Conservation (phyloP, 2,329 filamentous ascomycete genomes). For the Fusarium fracticaudum region DNA sequence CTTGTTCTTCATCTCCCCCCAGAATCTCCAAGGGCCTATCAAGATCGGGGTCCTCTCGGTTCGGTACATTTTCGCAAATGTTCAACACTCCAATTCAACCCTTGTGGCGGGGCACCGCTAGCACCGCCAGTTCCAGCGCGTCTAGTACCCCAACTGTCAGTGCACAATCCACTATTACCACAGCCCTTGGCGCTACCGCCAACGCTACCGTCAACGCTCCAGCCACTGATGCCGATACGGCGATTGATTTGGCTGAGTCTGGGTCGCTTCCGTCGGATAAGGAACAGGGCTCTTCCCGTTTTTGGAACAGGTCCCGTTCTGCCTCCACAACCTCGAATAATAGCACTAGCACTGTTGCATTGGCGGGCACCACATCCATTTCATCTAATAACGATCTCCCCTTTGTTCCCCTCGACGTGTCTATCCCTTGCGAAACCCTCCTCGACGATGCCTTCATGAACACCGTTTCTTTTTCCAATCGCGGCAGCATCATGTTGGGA, state of each 20-base stretch:
- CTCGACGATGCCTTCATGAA: slow-evolving; percentile 68
- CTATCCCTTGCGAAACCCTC: slow-evolving; percentile 65
- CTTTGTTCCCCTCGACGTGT: slow-evolving; percentile 64
- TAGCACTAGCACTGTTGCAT: slow-evolving; percentile 41
- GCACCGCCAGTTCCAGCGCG: slow-evolving; percentile 19
- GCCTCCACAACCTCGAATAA: slow-evolving; percentile 40
- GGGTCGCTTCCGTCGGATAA: slow-evolving; percentile 29
- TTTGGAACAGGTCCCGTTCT: slow-evolving; percentile 42
- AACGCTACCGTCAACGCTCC: slow-evolving; percentile 32
- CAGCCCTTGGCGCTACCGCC: slow-evolving; percentile 26
- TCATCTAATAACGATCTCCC: slow-evolving; percentile 45
- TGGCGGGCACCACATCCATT: slow-evolving; percentile 17
- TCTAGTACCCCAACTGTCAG: slow-evolving; percentile 28
- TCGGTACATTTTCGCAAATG: slow-evolving; percentile 42
- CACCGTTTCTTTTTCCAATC: slow-evolving; percentile 68
- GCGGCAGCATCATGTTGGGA: slow-evolving; percentile 71
- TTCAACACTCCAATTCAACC: slow-evolving; percentile 38
- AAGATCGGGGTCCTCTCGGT: slow-evolving; percentile 37
- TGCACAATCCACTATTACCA: slow-evolving; percentile 18
- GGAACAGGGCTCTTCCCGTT: slow-evolving; percentile 38
- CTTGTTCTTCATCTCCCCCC: slow-evolving; percentile 37
- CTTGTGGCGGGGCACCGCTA: slow-evolving; percentile 39
- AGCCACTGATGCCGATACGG: slow-evolving; percentile 30
- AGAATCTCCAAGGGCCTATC: slow-evolving; percentile 44
- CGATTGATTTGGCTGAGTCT: slow-evolving; percentile 25